phyloP scores from a whole-genome alignment of 371 early-diverging fungal species.

The Dichotomocladium elegans region DNA sequence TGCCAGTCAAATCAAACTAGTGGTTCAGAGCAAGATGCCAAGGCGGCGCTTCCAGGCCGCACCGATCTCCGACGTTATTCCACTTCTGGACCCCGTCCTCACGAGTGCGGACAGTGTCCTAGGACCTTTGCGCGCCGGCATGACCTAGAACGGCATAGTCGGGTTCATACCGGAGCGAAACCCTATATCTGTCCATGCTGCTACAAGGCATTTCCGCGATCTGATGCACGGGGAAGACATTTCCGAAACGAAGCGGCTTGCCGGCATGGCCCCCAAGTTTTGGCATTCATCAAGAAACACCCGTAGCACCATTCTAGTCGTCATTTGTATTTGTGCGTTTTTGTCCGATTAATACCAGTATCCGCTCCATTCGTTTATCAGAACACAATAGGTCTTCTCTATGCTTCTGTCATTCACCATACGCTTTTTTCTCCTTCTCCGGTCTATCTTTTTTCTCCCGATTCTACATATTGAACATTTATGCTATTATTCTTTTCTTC shows the following conservation, averaged over 20 bases:
- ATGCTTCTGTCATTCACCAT: not conserved
- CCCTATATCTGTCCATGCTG: slow-evolving; percentile 50
- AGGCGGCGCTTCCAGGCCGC: too few relatives aligned
- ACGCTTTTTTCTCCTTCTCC: not conserved
- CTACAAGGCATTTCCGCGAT: slow-evolving; percentile 49
- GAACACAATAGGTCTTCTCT: not conserved
- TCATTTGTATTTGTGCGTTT: not conserved
- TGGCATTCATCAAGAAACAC: slow-evolving; percentile 12
- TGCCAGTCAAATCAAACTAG: too few relatives aligned
- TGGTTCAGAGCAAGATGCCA: too few relatives aligned
- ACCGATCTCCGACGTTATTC: too few relatives aligned
- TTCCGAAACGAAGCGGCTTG: slow-evolving; percentile 41
- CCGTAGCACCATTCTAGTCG: slow-evolving; percentile 7
- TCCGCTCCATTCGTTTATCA: too few relatives aligned
- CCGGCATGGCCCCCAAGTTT: slow-evolving; percentile 17
- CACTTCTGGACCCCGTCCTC: too few relatives aligned
- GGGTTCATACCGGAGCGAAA: slow-evolving; percentile 54
- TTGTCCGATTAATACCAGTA: not conserved
- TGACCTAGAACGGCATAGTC: slow-evolving; percentile 52
- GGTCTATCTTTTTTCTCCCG: not conserved
- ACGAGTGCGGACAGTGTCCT: slow-evolving; percentile 7
- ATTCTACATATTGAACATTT: not conserved
- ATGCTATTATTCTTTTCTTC: not conserved
- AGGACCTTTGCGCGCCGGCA: slow-evolving; percentile 50
- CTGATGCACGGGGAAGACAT: slow-evolving; percentile 53